Evolutionary conservation across 1,284 basidiomycete genomes (phyloP), one percentile per base, ranked within the genome.

Genomic region (Moniliophthora roreri): DNA sequence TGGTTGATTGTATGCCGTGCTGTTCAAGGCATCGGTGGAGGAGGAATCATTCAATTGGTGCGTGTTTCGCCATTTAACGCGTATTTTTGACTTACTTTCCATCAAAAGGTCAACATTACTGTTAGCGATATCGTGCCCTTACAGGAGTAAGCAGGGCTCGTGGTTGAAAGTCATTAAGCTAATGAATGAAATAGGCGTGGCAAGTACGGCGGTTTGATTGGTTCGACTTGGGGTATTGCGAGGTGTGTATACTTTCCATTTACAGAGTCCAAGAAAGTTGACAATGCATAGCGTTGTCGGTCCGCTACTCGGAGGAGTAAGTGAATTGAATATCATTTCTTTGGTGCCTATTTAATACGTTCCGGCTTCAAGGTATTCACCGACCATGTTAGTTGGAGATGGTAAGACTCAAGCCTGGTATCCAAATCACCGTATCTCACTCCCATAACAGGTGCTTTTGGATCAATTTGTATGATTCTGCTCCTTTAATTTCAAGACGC

Each of bases 11-110:
- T 88, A 1, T 82, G 79, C 45, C 80, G 92, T 60, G 91, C 88
- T 1, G 73, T 95, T 0, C 92, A 94, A 65, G 92, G 91, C 10
- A 81, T 93, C 24, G 91, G 91, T 24, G 90, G 90, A 3, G 89
- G 90, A 9, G 89, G 87, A 1, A 86, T 90, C 55, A 75, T 90
- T 7, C 77, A 79, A 58, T 63, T 79, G 54, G 77, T 77, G 40
- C 49, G 66, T 54, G 8, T 16, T 32, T 16, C 37, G 28, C n/a
- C n/a, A 15, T 16, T 34, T 23, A 18, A 37, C 16, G 10, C 18
- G 18, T 23, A 36, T 42, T 42, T 40, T 35, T 44, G 23, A 11
- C 44, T 26, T 42, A 20, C 34, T 46, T 28, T 48, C 39, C 18
- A 56, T 59, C 46, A 20, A 32, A 9, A 76, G 76, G 69, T 76